Evolutionary conservation across 2,329 filamentous ascomycete genomes (phyloP).

Genomic region (Diplodia corticola): DNA sequence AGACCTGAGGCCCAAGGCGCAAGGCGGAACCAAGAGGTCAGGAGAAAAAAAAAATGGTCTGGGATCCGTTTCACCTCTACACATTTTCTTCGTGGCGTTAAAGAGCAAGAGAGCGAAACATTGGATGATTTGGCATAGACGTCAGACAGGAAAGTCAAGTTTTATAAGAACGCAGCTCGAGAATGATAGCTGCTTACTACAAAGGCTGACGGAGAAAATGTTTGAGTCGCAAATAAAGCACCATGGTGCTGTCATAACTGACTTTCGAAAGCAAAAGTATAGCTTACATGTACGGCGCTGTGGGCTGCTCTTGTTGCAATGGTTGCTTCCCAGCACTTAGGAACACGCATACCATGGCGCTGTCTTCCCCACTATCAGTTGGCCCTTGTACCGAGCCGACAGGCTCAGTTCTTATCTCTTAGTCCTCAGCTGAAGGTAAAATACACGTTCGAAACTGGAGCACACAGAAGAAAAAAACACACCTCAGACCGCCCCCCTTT

Average conservation of each 20-base stretch:
- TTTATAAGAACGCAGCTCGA: neutral
- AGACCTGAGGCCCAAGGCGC: neutral
- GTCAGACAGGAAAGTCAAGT: conserved; percentile 4
- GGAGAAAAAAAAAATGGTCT: neutral
- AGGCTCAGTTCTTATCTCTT: neutral
- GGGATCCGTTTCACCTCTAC: neutral
- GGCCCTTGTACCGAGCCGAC: too few relatives aligned
- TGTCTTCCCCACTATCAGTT: too few relatives aligned
- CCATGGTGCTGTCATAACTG: neutral
- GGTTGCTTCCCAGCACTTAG: too few relatives aligned
- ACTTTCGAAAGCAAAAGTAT: neutral
- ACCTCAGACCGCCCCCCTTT: too few relatives aligned
- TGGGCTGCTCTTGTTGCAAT: too few relatives aligned
- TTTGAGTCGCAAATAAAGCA: neutral
- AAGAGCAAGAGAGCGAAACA: neutral
- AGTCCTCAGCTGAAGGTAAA: neutral
- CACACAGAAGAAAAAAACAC: too few relatives aligned
- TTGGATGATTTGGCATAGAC: conserved; percentile 11
- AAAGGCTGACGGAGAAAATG: neutral
- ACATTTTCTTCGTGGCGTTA: conserved; percentile 9
- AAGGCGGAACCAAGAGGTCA: neutral
- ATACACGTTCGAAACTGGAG: too few relatives aligned
- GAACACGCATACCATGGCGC: too few relatives aligned
- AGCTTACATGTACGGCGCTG: neutral
- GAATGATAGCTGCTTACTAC: neutral